Conservation (phyloP, 2,329 filamentous ascomycete genomes). For the Clarireedia sp. region DNA sequence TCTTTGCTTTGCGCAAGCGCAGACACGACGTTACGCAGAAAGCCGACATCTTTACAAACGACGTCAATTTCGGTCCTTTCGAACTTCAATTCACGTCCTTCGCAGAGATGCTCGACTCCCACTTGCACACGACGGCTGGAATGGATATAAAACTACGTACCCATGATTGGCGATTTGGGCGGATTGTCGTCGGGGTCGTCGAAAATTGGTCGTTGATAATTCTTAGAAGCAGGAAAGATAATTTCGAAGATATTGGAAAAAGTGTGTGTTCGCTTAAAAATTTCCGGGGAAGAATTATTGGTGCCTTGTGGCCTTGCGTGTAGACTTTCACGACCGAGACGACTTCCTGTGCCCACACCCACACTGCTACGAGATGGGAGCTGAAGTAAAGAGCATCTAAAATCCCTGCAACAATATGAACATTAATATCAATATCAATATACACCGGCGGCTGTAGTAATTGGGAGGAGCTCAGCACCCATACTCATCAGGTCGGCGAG, state of each 20-base stretch:
- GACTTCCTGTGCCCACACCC: too few relatives aligned
- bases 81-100: constrained; percentile 8
- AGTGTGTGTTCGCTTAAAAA: constrained; percentile 10
- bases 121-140: constrained; percentile 31
- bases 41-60: constrained; percentile 17
- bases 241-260: constrained; percentile 12
- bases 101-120: constrained; percentile 22
- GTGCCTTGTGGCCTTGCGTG: not conserved
- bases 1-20: constrained; percentile 17
- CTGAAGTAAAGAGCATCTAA: not conserved
- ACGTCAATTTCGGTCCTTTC: constrained; percentile 13
- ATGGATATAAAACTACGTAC: constrained; percentile 31
- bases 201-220: constrained; percentile 7
- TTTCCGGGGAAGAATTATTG: not conserved
- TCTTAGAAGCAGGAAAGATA: constrained; percentile 1
- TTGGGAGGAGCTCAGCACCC: too few relatives aligned
- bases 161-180: constrained; percentile 30
- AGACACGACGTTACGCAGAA: constrained; percentile 30
- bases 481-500: too few relatives aligned
- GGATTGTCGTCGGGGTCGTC: constrained; percentile 12
- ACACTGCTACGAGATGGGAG: not conserved
- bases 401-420: too few relatives aligned
- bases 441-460: too few relatives aligned
- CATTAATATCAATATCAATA: too few relatives aligned
- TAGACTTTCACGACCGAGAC: not conserved